Conservation (phyloP, 495 filamentous ascomycete genomes). For the Terfezia claveryi region DNA sequence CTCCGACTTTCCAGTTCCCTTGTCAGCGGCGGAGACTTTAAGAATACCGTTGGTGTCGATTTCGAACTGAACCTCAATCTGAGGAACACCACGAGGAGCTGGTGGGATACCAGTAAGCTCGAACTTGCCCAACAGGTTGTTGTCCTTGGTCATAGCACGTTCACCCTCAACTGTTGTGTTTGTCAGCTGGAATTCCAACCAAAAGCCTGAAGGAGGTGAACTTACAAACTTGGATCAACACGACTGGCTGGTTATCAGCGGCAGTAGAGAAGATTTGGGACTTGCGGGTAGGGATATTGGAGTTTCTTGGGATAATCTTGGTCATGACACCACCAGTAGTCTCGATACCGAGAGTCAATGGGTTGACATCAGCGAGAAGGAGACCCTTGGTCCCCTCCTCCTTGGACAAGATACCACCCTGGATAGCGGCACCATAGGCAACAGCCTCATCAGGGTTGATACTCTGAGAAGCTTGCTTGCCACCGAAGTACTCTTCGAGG, state of each 20-base stretch:
- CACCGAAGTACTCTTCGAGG: slow-evolving; percentile 83
- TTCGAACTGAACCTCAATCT: slow-evolving; percentile 96
- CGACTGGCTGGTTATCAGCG: slow-evolving; percentile 92
- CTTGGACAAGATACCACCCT: slow-evolving; percentile 83
- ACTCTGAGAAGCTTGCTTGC: slow-evolving; percentile 93
- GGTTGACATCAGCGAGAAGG: slow-evolving; percentile 97
- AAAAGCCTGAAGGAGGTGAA: neutral
- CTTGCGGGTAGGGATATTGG: slow-evolving; percentile 89
- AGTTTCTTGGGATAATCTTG: slow-evolving; percentile 87
- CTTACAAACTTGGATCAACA: slow-evolving; percentile 73
- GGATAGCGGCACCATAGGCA: slow-evolving; percentile 89
- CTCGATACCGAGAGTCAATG: slow-evolving; percentile 92
- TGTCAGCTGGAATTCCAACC: neutral
- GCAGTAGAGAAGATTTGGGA: slow-evolving; percentile 95
- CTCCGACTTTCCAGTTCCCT: slow-evolving; percentile 90
- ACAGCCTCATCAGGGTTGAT: slow-evolving; percentile 98
- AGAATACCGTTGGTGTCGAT: slow-evolving; percentile 95
- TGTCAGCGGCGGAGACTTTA: slow-evolving; percentile 85
- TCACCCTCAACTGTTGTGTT: slow-evolving; percentile 46
- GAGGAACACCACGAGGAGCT: slow-evolving; percentile 83
- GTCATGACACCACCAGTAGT: slow-evolving; percentile 98
- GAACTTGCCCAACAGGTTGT: slow-evolving; percentile 94
- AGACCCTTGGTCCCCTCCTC: slow-evolving; percentile 55
- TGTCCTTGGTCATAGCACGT: slow-evolving; percentile 87
- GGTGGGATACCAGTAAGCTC: slow-evolving; percentile 89